Base-by-base conservation (phyloP, 2,329 filamentous ascomycete species). In the Lecanosticta acicola region DNA sequence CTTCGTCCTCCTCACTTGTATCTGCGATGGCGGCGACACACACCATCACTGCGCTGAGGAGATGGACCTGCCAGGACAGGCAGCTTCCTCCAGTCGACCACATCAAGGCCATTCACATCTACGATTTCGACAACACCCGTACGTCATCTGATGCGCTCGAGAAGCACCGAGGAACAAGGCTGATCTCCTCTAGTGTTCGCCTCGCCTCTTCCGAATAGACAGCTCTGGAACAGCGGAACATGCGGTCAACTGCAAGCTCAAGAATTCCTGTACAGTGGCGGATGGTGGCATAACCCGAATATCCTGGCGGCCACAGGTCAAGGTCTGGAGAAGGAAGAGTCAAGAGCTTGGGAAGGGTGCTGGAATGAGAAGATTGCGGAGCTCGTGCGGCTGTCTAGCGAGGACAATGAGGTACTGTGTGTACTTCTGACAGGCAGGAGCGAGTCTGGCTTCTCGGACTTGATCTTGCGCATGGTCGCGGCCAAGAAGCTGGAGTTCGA, bases 61-160 rank as follows among this genome's bases (percentile, higher is more conserved):
- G 90, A 56, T 96, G 90, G 90, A 94, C 87, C 33, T 81, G 89
- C 57, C 72, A 83, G 50, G 81, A 82, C 61, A 84, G 80, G 62
- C 77, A 83, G 50, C 73, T 93, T 26, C 87, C 88, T 59, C 78
- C 79, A 24, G 75, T 81, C 9, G 74, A 84, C 34, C 74, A 80
- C 45, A 84, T 97, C 68, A 87, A 80, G 64, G 71, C 81, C 7
- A 81, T 98, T 42, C 91, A 97, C 64, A 79, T 98, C 57, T 97
- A 97, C 71, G 93, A 98, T 67, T 98, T 97, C 67, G 93, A 98
- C 69, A 97, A 98, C 63, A 97, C 91, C 32, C 71, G 87, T 91
- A 72, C 65, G 83, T 52, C n/a, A n/a, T 43, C 20, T 26, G 29
- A n/a, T 36, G 18, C 14, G 32, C 19, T 34, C 7, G 2, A 42